Conservation (phyloP, 1,139 yeast genomes). For the Diutina pseudorugosa region DNA sequence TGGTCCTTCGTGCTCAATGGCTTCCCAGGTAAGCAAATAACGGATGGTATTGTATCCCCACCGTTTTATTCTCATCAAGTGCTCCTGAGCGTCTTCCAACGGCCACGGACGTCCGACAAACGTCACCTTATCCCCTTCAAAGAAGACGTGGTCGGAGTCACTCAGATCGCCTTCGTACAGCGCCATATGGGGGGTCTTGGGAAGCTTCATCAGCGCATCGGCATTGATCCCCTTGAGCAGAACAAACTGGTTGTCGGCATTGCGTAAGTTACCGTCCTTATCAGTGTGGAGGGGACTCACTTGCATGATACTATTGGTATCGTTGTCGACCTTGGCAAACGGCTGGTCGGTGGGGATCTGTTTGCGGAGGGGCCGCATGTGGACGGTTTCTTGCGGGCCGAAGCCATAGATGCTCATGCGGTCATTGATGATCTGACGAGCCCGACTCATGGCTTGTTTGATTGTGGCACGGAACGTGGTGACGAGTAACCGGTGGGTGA, state of each 20-base stretch:
- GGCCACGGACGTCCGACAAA: slow-evolving; percentile 80
- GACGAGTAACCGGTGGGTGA: background rate
- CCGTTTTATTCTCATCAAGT: slow-evolving; percentile 55
- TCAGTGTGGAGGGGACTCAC: slow-evolving; percentile 3
- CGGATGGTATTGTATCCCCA: slow-evolving; percentile 79
- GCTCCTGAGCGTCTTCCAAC: slow-evolving; percentile 56
- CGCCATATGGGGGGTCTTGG: slow-evolving; percentile 43
- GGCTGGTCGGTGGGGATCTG: slow-evolving; percentile 13
- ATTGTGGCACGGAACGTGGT: background rate
- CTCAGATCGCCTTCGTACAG: slow-evolving; percentile 37
- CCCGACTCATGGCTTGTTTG: background rate
- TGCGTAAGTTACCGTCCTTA: slow-evolving; percentile 9
- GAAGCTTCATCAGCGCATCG: slow-evolving; percentile 68
- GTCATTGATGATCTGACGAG: background rate
- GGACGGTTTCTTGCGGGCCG: background rate
- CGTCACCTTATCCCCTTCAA: slow-evolving; percentile 59
- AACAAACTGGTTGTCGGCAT: slow-evolving; percentile 41
- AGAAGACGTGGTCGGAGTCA: slow-evolving; percentile 35
- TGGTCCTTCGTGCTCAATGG: slow-evolving; percentile 83
- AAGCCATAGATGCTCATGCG: slow-evolving; percentile 3
- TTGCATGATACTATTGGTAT: slow-evolving; percentile 7
- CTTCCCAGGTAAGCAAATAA: slow-evolving; percentile 83
- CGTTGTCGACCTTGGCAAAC: slow-evolving; percentile 10
- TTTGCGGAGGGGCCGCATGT: slow-evolving; percentile 13
- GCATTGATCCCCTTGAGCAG: slow-evolving; percentile 81